Conservation (phyloP, 805 yeast species). For the Lipomyces chichibuensis region DNA sequence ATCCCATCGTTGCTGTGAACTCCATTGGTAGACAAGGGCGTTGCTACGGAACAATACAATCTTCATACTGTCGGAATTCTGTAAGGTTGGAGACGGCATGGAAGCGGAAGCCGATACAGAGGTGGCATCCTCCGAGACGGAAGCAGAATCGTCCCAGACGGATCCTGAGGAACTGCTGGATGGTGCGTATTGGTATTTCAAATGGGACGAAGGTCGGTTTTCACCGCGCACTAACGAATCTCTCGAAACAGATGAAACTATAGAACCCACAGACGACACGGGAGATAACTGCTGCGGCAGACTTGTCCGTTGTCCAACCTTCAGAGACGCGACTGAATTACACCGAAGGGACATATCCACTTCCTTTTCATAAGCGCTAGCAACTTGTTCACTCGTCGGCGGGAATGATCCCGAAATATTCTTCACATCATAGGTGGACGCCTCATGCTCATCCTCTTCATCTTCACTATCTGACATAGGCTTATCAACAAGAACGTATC, state of each 20-base stretch:
- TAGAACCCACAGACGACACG: neutral
- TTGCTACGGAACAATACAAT: conserved; percentile 28
- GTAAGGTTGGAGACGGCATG: conserved; percentile 9
- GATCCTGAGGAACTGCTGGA: conserved; percentile 7
- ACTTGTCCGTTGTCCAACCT: neutral
- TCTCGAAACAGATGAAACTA: neutral
- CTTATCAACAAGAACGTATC: conserved; percentile 11
- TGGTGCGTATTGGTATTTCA: conserved; percentile 16
- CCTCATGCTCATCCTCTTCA: conserved; percentile 9
- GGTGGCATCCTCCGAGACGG: conserved; percentile 15
- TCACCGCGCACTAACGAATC: conserved; percentile 3
- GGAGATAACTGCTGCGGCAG: neutral
- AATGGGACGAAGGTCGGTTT: conserved; percentile 14
- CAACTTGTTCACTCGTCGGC: neutral
- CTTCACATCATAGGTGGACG: neutral
- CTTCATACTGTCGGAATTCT: conserved; percentile 16
- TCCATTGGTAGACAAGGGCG: conserved; percentile 37
- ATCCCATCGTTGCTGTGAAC: conserved; percentile 31
- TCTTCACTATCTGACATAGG: conserved; percentile 20
- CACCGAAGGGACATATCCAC: neutral
- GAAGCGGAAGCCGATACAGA: neutral
- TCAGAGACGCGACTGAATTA: neutral
- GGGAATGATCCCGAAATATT: neutral
- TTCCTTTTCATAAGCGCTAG: neutral
- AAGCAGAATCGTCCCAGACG: conserved; percentile 10